Evolutionary conservation across 2,329 filamentous ascomycete species (phyloP), one percentile per base, ranked within the genome.

Genomic region (Fusarium solani-melongenae): DNA sequence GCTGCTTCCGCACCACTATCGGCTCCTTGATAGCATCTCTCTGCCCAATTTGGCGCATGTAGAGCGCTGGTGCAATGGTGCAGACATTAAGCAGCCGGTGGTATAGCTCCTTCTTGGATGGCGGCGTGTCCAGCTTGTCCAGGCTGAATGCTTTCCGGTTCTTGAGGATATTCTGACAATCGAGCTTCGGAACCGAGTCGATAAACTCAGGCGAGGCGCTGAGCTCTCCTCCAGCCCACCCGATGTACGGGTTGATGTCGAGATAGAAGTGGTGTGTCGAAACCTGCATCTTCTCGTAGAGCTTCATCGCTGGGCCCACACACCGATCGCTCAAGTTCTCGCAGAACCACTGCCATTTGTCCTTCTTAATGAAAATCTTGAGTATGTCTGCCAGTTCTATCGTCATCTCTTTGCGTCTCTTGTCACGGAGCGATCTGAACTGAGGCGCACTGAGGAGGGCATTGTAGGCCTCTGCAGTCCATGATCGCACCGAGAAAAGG

Each of bases 201-300:
- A 80, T 34, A 62, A 84, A 81, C 17, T 81, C 79, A 5, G 77
- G 73, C 8, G 77, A 82, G 36, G 65, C 74, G 33, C 71, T 72
- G 51, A 81, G 68, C 10, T 77, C 72, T 8, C 72, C 71, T 0
- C 66, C 33, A 5, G 72, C 72, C 70, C 78, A 79, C 8, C 76
- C 44, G 22, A 81, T 76, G 66, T 79, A 81, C 0, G 78, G 70
- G 64, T 82, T 79, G 44, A 81, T 76, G 53, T 81, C 79, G 14
- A 83, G 78, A 49, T 82, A 81, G 67, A 83, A 85, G 46, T 82
- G 78, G 59, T 83, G 78, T 0, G 81, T 83, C 29, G 83, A 83
- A 10, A 82, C 79, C 24, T 81, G 76, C 29, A 84, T 72, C 71
- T 83, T 83, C 70, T 85, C 82, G 34, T 84, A 81, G 2, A 85